phyloP scores from a whole-genome alignment of 345 rosid genomes.

The Populus tremula region DNA sequence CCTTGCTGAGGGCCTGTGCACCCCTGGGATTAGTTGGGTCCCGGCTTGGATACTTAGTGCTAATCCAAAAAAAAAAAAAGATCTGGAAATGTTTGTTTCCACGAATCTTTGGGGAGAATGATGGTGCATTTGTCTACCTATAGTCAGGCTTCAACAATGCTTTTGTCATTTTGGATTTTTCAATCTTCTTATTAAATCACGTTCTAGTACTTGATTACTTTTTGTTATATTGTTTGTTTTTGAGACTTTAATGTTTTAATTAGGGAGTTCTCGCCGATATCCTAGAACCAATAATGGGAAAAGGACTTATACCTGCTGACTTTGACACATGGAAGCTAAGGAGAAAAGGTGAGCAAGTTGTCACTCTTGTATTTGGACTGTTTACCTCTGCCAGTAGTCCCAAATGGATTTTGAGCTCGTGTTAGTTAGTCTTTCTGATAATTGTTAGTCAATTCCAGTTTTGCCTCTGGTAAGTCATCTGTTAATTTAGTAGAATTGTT shows the following conservation, averaged over 20 bases:
- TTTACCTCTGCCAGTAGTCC: background rate
- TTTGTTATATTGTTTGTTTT: background rate
- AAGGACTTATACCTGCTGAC: slow-evolving; percentile 96
- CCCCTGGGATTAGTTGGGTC: too few relatives aligned
- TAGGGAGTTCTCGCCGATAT: slow-evolving; percentile 99
- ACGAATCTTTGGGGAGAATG: too few relatives aligned
- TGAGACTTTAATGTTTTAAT: slow-evolving; percentile 14
- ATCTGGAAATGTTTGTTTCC: too few relatives aligned
- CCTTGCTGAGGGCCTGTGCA: too few relatives aligned
- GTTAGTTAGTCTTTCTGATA: too few relatives aligned
- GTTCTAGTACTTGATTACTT: background rate
- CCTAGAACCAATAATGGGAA: slow-evolving; percentile 95
- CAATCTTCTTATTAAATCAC: background rate
- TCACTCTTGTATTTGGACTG: background rate
- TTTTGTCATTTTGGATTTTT: background rate
- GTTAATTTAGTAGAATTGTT: too few relatives aligned
- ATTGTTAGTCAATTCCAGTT: too few relatives aligned
- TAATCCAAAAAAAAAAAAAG: too few relatives aligned
- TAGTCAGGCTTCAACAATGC: background rate
- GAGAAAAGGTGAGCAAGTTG: slow-evolving; percentile 66
- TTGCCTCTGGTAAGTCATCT: too few relatives aligned
- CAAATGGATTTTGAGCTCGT: background rate
- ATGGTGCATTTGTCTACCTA: too few relatives aligned
- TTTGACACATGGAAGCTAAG: slow-evolving; percentile 91
- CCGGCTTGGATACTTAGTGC: too few relatives aligned